A percentile compares a stretch with the other conserved stretches of the same genome.
phyloP scores from a whole-genome alignment of 2,329 filamentous ascomycete species.

The Fusarium scirpi region DNA sequence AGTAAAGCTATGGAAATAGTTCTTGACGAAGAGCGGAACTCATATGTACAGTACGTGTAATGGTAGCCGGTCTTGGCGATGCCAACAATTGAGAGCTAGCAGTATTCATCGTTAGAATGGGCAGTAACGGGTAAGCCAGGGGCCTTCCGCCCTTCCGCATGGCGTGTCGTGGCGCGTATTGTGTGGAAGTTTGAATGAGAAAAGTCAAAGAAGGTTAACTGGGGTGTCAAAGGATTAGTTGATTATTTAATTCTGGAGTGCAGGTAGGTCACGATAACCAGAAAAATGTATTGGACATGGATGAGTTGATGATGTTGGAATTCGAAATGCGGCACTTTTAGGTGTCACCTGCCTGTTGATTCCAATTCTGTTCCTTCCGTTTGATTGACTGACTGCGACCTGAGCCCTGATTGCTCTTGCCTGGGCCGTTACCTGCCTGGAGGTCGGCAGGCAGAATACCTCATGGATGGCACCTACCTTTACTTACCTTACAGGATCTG shows the following conservation, averaged over 20 bases:
- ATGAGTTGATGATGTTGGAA: neutral
- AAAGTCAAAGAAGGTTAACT: constrained; percentile 13
- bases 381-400: neutral
- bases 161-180: constrained; percentile 21
- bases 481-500: constrained; percentile 8
- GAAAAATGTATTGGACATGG: neutral
- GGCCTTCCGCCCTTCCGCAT: constrained; percentile 34
- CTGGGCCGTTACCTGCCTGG: neutral
- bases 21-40: neutral
- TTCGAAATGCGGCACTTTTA: neutral
- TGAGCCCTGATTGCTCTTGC: constrained; percentile 8
- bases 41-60: neutral
- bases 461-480: constrained; percentile 2
- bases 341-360: neutral
- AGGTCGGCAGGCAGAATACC: neutral
- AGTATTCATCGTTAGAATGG: constrained; percentile 17
- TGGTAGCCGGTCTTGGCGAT: constrained; percentile 16
- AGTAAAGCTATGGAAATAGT: neutral
- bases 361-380: neutral
- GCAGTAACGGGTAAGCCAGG: constrained; percentile 24
- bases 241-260: neutral
- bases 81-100: constrained; percentile 13
- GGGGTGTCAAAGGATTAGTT: neutral
- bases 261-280: neutral
- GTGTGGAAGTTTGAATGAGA: constrained; percentile 26